phyloP scores from a whole-genome alignment of 23 red algal species.

The Rhodosorus marinus region DNA sequence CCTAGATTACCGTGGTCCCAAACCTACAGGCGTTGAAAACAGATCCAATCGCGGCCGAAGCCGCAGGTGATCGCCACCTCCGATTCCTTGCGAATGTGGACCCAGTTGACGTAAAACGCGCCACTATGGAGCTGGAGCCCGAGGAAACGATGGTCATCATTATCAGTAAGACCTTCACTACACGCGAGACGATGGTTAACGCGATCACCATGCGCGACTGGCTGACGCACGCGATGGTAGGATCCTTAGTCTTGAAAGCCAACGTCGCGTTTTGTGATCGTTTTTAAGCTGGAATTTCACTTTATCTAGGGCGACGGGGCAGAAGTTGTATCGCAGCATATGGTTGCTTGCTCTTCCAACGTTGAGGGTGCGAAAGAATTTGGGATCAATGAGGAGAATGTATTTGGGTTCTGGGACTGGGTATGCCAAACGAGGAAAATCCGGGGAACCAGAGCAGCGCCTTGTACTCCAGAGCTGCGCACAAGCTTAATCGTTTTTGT shows the following conservation, averaged over 20 bases:
- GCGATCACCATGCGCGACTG: constrained; percentile 63
- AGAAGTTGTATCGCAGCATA: constrained; percentile 42
- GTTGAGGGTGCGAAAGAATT: constrained; percentile 52
- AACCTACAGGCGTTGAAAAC: no score
- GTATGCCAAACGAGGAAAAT: no score
- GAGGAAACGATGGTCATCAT: constrained; percentile 82
- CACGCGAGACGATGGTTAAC: constrained; percentile 81
- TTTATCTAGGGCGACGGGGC: constrained; percentile 26
- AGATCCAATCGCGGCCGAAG: constrained; percentile 17
- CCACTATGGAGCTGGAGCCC: constrained; percentile 32
- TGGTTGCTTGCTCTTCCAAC: constrained; percentile 83
- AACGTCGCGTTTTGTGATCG: no score
- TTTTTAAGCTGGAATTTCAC: no score
- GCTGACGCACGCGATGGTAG: constrained; percentile 50
- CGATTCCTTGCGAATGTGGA: constrained; percentile 92
- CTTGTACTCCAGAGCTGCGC: no score
- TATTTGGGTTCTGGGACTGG: constrained; percentile 98
- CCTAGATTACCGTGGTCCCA: no score
- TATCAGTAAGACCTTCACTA: constrained; percentile 90
- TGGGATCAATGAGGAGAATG: constrained; percentile 63
- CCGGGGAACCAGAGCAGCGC: no score
- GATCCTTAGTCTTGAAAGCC: no score
- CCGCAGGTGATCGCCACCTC: constrained; percentile 20
- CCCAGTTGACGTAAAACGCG: constrained; percentile 63
- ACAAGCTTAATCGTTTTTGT: no score